Conservation (phyloP, 1,139 yeast genomes). For the Yamadazyma conglobata region DNA sequence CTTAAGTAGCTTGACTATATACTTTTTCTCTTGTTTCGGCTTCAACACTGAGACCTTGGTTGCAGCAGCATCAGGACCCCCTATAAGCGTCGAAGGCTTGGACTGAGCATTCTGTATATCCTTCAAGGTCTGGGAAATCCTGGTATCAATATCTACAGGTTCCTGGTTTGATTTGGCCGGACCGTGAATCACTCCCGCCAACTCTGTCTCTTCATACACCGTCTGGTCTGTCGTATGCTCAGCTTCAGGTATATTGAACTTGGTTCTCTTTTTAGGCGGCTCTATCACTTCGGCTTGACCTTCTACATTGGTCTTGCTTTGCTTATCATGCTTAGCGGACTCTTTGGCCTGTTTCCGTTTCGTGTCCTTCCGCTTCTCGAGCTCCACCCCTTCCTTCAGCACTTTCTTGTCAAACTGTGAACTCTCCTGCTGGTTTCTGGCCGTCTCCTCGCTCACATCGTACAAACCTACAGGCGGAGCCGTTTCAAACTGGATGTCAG, state of each 20-base stretch:
- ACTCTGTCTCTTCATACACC: slow-evolving; percentile 10
- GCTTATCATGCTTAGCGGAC: slow-evolving; percentile 16
- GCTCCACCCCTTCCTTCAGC: slow-evolving; percentile 45
- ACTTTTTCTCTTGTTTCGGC: slow-evolving; percentile 15
- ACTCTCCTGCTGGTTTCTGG: slow-evolving; percentile 34
- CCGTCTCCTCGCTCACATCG: slow-evolving; percentile 60
- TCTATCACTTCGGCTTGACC: slow-evolving; percentile 35
- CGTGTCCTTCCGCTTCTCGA: slow-evolving; percentile 32
- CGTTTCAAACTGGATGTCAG: slow-evolving; percentile 78
- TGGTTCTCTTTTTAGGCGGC: slow-evolving; percentile 43
- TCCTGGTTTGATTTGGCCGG: not conserved
- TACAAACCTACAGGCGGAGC: slow-evolving; percentile 68
- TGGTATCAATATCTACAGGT: slow-evolving; percentile 25
- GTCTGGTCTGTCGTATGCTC: slow-evolving; percentile 3
- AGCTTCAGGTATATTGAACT: slow-evolving; percentile 45
- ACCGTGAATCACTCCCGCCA: slow-evolving; percentile 13
- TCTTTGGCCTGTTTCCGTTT: slow-evolving; percentile 16
- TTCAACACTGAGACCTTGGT: slow-evolving; percentile 3
- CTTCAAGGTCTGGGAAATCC: slow-evolving; percentile 25
- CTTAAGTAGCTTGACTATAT: slow-evolving; percentile 17
- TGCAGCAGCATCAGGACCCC: slow-evolving; percentile 5
- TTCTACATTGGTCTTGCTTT: slow-evolving; percentile 13
- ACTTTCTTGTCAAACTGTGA: slow-evolving; percentile 46
- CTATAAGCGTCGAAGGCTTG: slow-evolving; percentile 17
- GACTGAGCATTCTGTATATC: slow-evolving; percentile 19